Conservation (phyloP, 345 rosid genomes). For the Microcos paniculata region DNA sequence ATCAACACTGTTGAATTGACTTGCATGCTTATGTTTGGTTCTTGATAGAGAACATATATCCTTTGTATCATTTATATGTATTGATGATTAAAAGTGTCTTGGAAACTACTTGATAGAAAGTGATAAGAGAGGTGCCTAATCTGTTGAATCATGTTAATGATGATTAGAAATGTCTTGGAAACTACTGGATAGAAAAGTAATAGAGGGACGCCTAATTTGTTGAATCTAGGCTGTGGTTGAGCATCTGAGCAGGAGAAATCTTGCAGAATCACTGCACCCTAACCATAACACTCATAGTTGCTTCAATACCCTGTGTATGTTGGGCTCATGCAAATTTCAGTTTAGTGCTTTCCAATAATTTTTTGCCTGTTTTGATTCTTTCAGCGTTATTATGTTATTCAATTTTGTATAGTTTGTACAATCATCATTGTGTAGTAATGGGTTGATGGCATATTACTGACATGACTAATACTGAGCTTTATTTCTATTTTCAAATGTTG, state of each 20-base stretch:
- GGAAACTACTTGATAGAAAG: too few relatives aligned
- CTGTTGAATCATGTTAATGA: too few relatives aligned
- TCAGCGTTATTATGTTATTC: background rate
- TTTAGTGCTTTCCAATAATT: background rate
- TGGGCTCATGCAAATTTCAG: background rate
- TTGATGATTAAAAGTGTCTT: background rate
- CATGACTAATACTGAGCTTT: background rate
- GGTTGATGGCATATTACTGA: background rate
- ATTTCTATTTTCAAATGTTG: background rate
- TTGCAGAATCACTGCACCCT: background rate
- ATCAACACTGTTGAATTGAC: background rate
- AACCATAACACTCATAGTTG: background rate
- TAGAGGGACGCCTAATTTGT: too few relatives aligned
- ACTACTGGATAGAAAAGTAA: too few relatives aligned
- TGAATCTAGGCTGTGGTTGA: background rate
- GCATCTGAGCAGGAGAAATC: background rate
- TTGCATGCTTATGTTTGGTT: background rate
- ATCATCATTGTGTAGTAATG: background rate
- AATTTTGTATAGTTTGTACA: background rate
- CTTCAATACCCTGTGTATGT: background rate
- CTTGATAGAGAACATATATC: background rate
- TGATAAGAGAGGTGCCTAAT: too few relatives aligned
- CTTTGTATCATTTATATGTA: background rate
- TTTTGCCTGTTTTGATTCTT: background rate
- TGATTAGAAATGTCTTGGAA: background rate